A percentile compares a stretch with the other conserved stretches of the same genome.
Conservation (phyloP, 192 early-diverging fungal species). For the Backusella tuberculispora region DNA sequence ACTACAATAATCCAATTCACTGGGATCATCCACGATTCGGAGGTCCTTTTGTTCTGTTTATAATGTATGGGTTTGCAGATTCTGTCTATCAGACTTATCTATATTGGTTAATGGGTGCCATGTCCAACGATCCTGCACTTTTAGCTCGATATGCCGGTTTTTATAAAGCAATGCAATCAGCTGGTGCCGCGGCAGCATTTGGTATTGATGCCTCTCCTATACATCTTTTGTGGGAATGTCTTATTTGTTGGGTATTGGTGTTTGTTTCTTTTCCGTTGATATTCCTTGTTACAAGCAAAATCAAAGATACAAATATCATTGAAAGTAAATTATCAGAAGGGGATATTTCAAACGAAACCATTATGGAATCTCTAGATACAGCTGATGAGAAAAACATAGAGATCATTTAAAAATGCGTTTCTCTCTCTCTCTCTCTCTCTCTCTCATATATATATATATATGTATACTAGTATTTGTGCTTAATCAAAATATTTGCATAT, state of each 20-base stretch:
- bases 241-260: conserved; percentile 59
- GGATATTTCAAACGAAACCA: conserved; percentile 2
- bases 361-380: background rate
- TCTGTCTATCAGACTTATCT: conserved; percentile 76
- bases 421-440: background rate
- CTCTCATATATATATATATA: background rate
- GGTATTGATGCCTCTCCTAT: conserved; percentile 58
- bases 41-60: conserved; percentile 72
- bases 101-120: conserved; percentile 86
- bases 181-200: conserved; percentile 75
- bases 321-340: background rate
- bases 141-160: conserved; percentile 78
- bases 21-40: conserved; percentile 50
- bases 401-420: background rate
- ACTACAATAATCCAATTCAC: conserved; percentile 51
- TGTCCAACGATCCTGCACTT: conserved; percentile 75
- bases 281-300: conserved; percentile 46
- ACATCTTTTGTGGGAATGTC: conserved; percentile 22
- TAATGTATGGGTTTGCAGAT: conserved; percentile 77
- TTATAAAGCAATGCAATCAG: conserved; percentile 88
- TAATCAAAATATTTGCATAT: background rate
- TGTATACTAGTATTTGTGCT: background rate
- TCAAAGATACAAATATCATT: conserved; percentile 47
- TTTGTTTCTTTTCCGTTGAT: conserved; percentile 52
- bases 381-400: conserved; percentile 8